Conservation (phyloP, 2,329 filamentous ascomycete species). For the Colletotrichum higginsianum region DNA sequence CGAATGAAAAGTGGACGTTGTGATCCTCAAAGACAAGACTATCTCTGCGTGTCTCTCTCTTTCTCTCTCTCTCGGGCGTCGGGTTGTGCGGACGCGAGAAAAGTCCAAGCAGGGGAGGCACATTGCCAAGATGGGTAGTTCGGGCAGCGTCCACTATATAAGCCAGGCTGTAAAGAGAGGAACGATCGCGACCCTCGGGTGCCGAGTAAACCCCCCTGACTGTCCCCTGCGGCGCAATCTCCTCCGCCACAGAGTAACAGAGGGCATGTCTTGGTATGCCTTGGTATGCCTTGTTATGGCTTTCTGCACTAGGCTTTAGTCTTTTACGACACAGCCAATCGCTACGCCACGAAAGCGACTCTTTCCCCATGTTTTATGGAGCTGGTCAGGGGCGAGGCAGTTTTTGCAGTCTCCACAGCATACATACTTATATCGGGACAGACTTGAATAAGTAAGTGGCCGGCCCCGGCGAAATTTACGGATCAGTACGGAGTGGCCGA, state of each 20-base stretch:
- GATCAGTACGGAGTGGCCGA: conserved; percentile 8
- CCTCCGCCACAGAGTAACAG: not conserved
- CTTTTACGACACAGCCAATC: conserved; percentile 28
- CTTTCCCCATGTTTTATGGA: not conserved
- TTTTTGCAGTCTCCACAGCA: conserved; percentile 5
- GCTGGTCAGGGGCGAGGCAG: not conserved
- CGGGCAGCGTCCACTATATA: conserved; percentile 32
- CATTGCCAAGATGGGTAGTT: conserved; percentile 18
- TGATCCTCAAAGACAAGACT: conserved; percentile 1
- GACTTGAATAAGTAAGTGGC: not conserved
- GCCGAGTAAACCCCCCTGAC: not conserved
- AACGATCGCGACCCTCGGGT: conserved; percentile 17
- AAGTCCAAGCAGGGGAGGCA: conserved; percentile 15
- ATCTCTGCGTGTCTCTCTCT: not conserved
- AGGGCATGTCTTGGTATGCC: not conserved
- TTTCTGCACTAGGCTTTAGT: not conserved
- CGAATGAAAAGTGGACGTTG: not conserved
- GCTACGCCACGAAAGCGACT: not conserved
- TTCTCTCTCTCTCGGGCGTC: conserved; percentile 5
- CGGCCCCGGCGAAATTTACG: not conserved
- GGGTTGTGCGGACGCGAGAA: conserved; percentile 23
- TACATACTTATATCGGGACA: not conserved
- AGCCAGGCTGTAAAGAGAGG: not conserved
- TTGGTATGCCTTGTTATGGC: no score
- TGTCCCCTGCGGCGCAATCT: conserved; percentile 7